Conservation (phyloP, 78 protist genomes). For the Speleostelium caveatum region DNA sequence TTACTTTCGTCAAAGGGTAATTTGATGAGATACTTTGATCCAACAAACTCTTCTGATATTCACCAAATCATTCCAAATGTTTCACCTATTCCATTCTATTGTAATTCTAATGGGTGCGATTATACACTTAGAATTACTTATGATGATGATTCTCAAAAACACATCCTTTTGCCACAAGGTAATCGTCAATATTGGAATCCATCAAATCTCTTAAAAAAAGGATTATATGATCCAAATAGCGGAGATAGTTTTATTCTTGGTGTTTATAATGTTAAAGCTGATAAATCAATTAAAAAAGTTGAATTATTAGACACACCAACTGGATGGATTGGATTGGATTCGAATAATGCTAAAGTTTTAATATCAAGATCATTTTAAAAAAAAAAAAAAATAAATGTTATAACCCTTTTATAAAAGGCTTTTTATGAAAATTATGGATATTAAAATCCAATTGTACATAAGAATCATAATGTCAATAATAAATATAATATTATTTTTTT, state of each 20-base stretch:
- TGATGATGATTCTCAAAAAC: not conserved
- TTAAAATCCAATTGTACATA: too few species aligned
- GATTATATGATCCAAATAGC: not conserved
- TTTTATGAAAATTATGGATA: too few species aligned
- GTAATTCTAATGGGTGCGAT: not conserved
- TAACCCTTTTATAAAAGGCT: too few species aligned
- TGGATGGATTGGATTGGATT: constrained; percentile 4
- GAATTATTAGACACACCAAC: constrained; percentile 22
- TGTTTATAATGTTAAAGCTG: constrained; percentile 4
- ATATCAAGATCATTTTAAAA: constrained; percentile 6
- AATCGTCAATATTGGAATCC: not conserved
- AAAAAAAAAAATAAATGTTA: not conserved
- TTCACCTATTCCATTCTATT: not conserved
- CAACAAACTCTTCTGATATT: not conserved
- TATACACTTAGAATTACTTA: not conserved
- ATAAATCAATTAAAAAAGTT: not conserved
- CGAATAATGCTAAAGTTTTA: constrained; percentile 18
- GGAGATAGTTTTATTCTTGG: not conserved
- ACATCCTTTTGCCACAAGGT: not conserved
- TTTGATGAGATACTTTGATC: not conserved
- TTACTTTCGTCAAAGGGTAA: not conserved
- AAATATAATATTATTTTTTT: too few species aligned
- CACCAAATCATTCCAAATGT: not conserved
- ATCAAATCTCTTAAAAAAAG: not conserved
- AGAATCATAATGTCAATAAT: too few species aligned